phyloP scores from a whole-genome alignment of 441 rosid species.

The Isatis lusitanica region DNA sequence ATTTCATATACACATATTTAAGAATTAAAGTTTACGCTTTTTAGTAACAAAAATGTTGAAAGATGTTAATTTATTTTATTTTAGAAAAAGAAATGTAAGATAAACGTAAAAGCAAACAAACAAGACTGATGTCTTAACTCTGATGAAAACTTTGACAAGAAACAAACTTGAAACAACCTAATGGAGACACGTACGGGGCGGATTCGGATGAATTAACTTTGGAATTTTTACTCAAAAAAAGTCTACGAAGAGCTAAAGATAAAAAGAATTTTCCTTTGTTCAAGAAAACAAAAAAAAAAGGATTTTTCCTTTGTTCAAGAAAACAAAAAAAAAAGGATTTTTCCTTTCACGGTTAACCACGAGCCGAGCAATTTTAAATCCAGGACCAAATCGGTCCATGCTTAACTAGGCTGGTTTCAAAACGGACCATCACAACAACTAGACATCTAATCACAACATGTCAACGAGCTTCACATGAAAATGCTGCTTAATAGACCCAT shows the following conservation, averaged over 20 bases:
- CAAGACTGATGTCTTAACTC: not conserved
- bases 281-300: too few relatives aligned
- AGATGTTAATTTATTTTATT: too few relatives aligned
- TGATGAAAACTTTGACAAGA: not conserved
- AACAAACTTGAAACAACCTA: not conserved
- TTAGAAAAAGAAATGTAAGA: too few relatives aligned
- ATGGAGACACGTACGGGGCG: not conserved
- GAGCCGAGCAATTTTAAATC: not conserved
- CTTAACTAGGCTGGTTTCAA: not conserved
- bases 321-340: too few relatives aligned
- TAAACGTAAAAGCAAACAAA: not conserved
- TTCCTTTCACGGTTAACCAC: not conserved
- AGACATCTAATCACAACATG: not conserved
- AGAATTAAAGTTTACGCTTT: too few relatives aligned
- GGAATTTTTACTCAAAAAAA: not conserved
- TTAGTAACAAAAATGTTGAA: too few relatives aligned
- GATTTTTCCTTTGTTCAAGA: too few relatives aligned
- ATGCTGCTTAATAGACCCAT: slow-evolving; percentile 7
- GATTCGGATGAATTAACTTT: not conserved
- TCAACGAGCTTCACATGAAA: not conserved
- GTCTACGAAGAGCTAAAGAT: too few relatives aligned
- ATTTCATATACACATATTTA: too few relatives aligned
- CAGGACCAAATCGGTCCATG: not conserved
- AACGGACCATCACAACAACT: not conserved
- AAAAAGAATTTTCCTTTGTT: too few relatives aligned